Conservation (phyloP, 129 eudicot species). For the Centella asiatica region DNA sequence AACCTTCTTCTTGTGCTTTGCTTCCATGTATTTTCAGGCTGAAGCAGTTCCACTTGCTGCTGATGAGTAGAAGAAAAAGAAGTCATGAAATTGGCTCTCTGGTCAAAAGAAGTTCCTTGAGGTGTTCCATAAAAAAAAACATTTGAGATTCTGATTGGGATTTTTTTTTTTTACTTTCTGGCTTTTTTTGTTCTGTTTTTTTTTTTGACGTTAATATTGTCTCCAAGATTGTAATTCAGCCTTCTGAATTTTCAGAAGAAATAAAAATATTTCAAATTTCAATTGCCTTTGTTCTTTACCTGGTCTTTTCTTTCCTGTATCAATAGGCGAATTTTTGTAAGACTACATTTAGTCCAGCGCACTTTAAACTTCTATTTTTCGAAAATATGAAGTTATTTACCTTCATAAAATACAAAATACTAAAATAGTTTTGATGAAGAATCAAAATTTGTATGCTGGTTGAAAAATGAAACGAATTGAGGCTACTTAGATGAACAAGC, state of each 20-base stretch:
- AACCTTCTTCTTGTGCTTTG: neutral
- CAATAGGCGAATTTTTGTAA: no score
- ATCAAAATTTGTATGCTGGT: no score
- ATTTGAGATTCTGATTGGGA: neutral
- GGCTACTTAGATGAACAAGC: no score
- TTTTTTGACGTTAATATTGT: neutral
- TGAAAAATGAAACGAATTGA: no score
- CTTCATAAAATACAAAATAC: no score
- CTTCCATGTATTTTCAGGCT: slow-evolving; percentile 59
- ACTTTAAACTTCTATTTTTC: no score
- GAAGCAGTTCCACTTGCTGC: slow-evolving; percentile 72
- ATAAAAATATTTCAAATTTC: neutral
- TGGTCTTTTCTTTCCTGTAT: no score
- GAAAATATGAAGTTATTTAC: no score
- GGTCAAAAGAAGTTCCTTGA: neutral
- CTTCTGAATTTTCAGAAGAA: neutral
- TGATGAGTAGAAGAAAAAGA: slow-evolving; percentile 26
- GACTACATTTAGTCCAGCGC: no score
- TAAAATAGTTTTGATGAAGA: no score
- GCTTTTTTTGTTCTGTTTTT: neutral
- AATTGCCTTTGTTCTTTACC: no score
- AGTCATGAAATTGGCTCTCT: neutral
- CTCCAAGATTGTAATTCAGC: neutral
- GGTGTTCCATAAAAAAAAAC: neutral
- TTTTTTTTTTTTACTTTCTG: neutral